Conservation (phyloP, 139 green algal species). For the Tetraselmis striata region DNA sequence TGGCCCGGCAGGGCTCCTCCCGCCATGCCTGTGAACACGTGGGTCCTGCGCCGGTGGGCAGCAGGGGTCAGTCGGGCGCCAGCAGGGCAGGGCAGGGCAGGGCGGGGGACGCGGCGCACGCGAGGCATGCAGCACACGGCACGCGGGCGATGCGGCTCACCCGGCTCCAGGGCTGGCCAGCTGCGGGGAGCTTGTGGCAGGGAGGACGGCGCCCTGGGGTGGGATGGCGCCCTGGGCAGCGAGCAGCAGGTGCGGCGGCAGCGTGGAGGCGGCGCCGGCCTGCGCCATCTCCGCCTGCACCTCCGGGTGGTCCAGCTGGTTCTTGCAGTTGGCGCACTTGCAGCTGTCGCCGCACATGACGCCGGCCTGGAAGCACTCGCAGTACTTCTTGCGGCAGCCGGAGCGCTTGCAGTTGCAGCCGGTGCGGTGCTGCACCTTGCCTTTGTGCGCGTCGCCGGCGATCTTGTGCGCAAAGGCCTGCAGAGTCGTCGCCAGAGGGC, state of each 20-base stretch:
- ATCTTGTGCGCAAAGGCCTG: constrained; percentile 23
- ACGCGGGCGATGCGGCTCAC: too few relatives aligned
- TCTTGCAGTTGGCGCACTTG: constrained; percentile 53
- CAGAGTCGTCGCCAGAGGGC: too few relatives aligned
- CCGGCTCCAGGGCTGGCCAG: too few relatives aligned
- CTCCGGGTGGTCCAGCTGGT: constrained; percentile 26
- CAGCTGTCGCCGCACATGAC: constrained; percentile 55
- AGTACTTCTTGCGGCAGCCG: constrained; percentile 58
- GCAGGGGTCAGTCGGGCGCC: too few relatives aligned
- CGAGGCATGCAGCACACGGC: too few relatives aligned
- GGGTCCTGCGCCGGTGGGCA: background rate
- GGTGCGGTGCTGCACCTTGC: constrained; percentile 39
- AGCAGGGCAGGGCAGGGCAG: too few relatives aligned
- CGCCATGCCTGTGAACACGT: background rate
- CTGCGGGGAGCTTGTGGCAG: too few relatives aligned
- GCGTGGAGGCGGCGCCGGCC: too few relatives aligned
- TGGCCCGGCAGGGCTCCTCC: background rate
- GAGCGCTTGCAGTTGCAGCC: constrained; percentile 59
- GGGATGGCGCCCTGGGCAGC: too few relatives aligned
- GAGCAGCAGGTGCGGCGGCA: too few relatives aligned
- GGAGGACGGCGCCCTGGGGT: too few relatives aligned
- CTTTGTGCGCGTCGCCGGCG: background rate
- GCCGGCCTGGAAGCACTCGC: constrained; percentile 60
- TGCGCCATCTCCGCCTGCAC: background rate
- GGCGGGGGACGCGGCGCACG: too few relatives aligned